phyloP scores from a whole-genome alignment of 345 rosid genomes.

The Erucastrum elatum region DNA sequence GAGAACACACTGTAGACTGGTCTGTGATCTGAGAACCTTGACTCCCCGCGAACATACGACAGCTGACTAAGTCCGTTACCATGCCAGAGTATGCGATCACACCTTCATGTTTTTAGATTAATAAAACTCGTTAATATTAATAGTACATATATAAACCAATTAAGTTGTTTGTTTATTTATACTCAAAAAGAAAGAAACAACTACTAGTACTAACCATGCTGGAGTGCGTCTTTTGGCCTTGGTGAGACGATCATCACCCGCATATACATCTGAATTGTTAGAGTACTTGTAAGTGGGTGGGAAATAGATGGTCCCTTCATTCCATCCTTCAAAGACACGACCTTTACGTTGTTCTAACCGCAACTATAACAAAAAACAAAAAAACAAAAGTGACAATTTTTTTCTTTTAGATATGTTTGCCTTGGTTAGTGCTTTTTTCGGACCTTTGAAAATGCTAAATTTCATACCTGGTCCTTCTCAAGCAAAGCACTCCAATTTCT shows the following conservation, averaged over 20 bases:
- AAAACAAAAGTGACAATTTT: neutral
- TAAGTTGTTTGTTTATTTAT: neutral
- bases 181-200: neutral
- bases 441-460: conserved; percentile 20
- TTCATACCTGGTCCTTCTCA: conserved; percentile 88
- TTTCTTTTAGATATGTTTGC: neutral
- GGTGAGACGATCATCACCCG: conserved; percentile 76
- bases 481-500: conserved; percentile 85
- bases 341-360: conserved; percentile 78
- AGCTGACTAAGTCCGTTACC: conserved; percentile 81
- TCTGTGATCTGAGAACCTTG: conserved; percentile 96
- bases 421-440: neutral
- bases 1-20: conserved; percentile 83
- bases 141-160: neutral
- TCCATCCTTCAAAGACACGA: conserved; percentile 85
- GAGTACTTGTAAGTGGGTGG: conserved; percentile 99
- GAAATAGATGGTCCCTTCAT: conserved; percentile 87
- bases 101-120: conserved; percentile 52
- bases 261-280: conserved; percentile 87
- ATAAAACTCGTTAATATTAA: conserved; percentile 5
- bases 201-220: conserved; percentile 58
- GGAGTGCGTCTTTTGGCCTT: conserved; percentile 97
- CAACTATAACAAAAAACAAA: conserved; percentile 48
- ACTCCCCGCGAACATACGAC: conserved; percentile 97
- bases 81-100: conserved; percentile 97